Evolutionary conservation across 192 early-diverging fungal species (phyloP), one percentile per base, ranked within the genome.

Genomic region (Podila verticillata): DNA sequence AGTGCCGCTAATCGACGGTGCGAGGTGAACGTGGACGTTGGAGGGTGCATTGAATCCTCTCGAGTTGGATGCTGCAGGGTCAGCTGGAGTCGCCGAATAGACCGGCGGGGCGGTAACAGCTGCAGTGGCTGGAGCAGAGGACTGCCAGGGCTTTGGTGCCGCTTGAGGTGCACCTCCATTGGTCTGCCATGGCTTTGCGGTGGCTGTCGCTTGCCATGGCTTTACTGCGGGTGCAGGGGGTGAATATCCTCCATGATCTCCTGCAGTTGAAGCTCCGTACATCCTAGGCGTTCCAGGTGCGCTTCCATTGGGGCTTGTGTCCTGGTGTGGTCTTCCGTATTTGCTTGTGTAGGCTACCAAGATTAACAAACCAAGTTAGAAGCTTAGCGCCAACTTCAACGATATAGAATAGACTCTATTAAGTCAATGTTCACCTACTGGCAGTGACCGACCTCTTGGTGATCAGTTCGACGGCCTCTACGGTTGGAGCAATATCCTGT

Each of bases 391-490:
- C 30, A 28, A 26, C 30, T 15, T 60, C 28, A 28, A 44, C 36
- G 36, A 39, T 12, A 44, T 17, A 44, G 15, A 44, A 39, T 39
- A 12, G 39, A n/a, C 12, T 44, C 13, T 1, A 44, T 3, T 13
- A 44, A 12, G 15, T 15, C 39, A 15, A 15, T 44, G 3, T 44
- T 44, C 39, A 61, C 69, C 7, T 80, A 80, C 77, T 64, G 17
- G 77, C 70, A 32, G 77, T 66, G 19, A 66, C 77, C 28, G 77
- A 80, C 63, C 19, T 80, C 47, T 68, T 67, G 24, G 77, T 80
- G 54, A 80, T 80, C 7, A 35, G 22, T 30, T 80, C 77, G 28
- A 80, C 77, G 5, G 61, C 61, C 57, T 84, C 83, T 10, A 84
- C 63, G 7, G 79, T 68, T 24, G 68, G 49, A 19, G 49, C 49